Evolutionary conservation across 2,329 filamentous ascomycete species (phyloP).

Genomic region (Saccharata proteae): DNA sequence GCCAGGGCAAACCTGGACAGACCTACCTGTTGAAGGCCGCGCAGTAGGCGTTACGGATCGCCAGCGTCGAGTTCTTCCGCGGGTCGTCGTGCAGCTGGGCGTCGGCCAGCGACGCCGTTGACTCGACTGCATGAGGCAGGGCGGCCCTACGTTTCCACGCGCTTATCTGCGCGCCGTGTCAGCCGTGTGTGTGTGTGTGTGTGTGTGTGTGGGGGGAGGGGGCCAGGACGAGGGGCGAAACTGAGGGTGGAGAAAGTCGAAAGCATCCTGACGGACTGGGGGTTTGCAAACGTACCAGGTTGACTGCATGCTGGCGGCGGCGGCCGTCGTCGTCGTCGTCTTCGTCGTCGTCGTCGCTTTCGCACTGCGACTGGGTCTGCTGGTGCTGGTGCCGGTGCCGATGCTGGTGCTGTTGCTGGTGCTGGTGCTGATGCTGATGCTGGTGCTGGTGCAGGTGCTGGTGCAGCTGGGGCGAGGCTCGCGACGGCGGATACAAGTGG

Average conservation of each 20-base stretch:
- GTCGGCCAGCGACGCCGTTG: conserved; percentile 60
- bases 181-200: too few species aligned
- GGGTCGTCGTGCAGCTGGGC: conserved; percentile 53
- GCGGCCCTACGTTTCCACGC: conserved; percentile 8
- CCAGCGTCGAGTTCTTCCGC: conserved; percentile 39
- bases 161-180: conserved; percentile 10
- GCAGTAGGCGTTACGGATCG: conserved; percentile 57
- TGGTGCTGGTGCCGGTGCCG: too few species aligned
- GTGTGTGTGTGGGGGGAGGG: too few species aligned
- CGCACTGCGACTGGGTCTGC: too few species aligned
- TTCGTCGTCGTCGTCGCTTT: too few species aligned
- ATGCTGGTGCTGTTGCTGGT: too few species aligned
- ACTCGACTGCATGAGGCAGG: conserved; percentile 69
- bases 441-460: too few species aligned
- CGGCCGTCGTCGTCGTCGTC: conserved; percentile 13
- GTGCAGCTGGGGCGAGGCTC: too few species aligned
- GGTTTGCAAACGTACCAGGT: conserved; percentile 20
- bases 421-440: too few species aligned
- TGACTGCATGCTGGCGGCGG: conserved; percentile 24
- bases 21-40: conserved; percentile 62
- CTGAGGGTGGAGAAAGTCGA: conserved; percentile 1
- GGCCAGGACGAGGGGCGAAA: too few species aligned
- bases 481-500: conserved; percentile 47
- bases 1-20: too few species aligned
- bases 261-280: not conserved